Evolutionary conservation across 1,284 basidiomycete species (phyloP).

Genomic region (Microbotryum silenes-acaulis): DNA sequence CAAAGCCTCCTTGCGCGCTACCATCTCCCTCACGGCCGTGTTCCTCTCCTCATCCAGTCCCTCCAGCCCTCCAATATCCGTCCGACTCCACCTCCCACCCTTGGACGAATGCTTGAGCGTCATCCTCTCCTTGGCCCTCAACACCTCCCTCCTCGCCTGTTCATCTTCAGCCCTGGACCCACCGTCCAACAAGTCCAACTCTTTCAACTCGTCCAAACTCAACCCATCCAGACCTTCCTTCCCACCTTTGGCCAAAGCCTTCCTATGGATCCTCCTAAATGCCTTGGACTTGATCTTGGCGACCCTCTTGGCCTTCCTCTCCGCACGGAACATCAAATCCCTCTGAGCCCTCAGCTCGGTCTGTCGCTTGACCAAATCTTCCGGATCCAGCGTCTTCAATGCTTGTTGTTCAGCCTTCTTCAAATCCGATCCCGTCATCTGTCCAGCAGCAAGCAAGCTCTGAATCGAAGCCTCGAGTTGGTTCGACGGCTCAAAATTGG

Average conservation of each 20-base stretch:
- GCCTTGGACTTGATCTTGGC: conserved; percentile 95
- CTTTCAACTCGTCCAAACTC: conserved; percentile 47
- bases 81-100: conserved; percentile 47
- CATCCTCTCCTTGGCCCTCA: conserved; percentile 73
- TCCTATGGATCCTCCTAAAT: conserved; percentile 77
- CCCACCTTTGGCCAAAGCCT: conserved; percentile 45
- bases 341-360: conserved; percentile 78
- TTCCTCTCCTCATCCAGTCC: conserved; percentile 47
- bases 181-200: conserved; percentile 41
- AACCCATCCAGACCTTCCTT: conserved; percentile 45
- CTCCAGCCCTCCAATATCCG: conserved; percentile 51
- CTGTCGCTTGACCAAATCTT: conserved; percentile 73
- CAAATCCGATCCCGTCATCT: conserved; percentile 34
- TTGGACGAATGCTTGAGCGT: conserved; percentile 64
- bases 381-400: conserved; percentile 39
- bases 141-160: conserved; percentile 62
- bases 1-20: conserved; percentile 63
- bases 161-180: conserved; percentile 55
- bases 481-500: conserved; percentile 47
- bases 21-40: conserved; percentile 51
- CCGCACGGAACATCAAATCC: conserved; percentile 88
- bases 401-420: conserved; percentile 27
- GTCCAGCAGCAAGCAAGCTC: conserved; percentile 38
- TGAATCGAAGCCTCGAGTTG: conserved; percentile 36
- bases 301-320: conserved; percentile 80